Percentiles rank a stretch among this genome's conserved stretches.
phyloP scores from a whole-genome alignment of 345 rosid species.

The Psidium friedrichsthalianum region DNA sequence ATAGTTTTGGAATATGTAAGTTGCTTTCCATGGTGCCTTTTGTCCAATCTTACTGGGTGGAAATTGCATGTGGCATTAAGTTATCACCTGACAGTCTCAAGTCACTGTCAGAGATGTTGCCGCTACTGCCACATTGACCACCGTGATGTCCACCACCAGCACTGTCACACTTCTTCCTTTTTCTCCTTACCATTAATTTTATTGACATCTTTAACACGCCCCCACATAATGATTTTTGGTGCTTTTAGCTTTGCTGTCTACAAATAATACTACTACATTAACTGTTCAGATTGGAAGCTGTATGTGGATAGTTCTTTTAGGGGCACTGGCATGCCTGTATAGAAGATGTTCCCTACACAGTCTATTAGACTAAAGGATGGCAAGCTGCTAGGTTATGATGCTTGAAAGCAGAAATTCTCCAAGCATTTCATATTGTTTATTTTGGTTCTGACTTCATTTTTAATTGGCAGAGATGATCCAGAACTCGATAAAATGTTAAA shows the following conservation, averaged over 20 bases:
- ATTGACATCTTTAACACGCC: neutral
- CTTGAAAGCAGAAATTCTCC: neutral
- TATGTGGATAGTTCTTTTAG: neutral
- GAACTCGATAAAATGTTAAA: conserved; percentile 77
- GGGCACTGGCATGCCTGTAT: neutral
- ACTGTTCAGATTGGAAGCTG: neutral
- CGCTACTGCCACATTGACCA: neutral
- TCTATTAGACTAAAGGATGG: neutral
- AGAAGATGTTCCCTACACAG: neutral
- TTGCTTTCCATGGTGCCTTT: neutral
- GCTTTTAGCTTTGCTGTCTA: neutral
- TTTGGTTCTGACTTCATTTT: conserved; percentile 1
- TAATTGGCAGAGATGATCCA: conserved; percentile 67
- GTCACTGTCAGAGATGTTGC: neutral
- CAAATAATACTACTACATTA: neutral
- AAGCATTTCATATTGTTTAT: neutral
- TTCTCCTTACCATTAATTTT: neutral
- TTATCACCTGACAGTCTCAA: neutral
- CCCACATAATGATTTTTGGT: neutral
- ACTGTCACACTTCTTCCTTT: neutral
- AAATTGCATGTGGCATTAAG: neutral
- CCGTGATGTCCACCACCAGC: neutral
- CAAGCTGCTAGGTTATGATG: neutral
- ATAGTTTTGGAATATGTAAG: neutral
- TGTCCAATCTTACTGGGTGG: neutral